These are phyloP conservation scores for Lactarius evosmus DNA, from an alignment of 768 basidiomycete genomes.

Conservation along the genomic window DNA sequence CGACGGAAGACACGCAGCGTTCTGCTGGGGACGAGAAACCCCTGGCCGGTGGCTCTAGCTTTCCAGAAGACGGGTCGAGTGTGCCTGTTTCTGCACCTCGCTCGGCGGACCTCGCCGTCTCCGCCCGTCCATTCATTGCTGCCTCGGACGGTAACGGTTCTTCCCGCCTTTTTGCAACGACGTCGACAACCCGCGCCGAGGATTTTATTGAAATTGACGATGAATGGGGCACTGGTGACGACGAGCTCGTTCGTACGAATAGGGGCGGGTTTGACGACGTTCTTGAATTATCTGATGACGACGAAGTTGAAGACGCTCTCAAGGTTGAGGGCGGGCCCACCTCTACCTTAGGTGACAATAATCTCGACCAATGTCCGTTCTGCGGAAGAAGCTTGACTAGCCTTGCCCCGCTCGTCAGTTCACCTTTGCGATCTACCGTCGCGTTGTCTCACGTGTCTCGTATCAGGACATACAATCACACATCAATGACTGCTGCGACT, in stretches of 20 bases:
- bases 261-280: slow-evolving; percentile 31
- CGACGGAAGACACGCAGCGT: background rate
- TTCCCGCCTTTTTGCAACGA: background rate
- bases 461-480: slow-evolving; percentile 50
- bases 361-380: slow-evolving; percentile 33
- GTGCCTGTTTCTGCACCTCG: background rate
- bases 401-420: slow-evolving; percentile 33
- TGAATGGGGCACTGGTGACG: slow-evolving; percentile 73
- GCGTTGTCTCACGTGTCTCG: background rate
- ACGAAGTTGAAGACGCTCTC: slow-evolving; percentile 33
- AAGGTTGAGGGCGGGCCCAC: slow-evolving; percentile 29
- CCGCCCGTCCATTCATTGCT: background rate
- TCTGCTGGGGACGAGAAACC: background rate
- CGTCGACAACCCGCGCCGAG: background rate
- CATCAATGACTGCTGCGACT: slow-evolving; percentile 56
- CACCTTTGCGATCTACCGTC: slow-evolving; percentile 18
- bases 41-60: background rate
- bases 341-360: background rate
- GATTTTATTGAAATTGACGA: slow-evolving; percentile 34
- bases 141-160: too few relatives aligned
- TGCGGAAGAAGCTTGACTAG: slow-evolving; percentile 34
- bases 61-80: background rate
- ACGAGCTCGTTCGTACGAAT: slow-evolving; percentile 46
- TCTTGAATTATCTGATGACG: slow-evolving; percentile 30
- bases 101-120: background rate